A percentile compares a stretch with the other conserved stretches of the same genome.
Conservation (phyloP, 768 basidiomycete genomes). For the Russula sp. region DNA sequence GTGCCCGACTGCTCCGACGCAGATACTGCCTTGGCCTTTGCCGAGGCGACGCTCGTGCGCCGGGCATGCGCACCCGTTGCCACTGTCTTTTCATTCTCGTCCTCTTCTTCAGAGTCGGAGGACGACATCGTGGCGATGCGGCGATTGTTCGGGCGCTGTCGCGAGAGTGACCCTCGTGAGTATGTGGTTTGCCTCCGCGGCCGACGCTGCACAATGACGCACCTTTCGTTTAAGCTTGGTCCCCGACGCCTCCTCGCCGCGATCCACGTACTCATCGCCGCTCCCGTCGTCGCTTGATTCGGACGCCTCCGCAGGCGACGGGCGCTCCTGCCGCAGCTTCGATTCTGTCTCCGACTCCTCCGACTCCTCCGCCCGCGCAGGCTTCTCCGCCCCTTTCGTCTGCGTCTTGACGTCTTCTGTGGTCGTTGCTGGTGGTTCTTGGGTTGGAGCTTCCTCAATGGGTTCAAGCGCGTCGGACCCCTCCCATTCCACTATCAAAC, state of each 20-base stretch:
- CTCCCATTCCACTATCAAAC: conserved; percentile 64
- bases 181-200: no score
- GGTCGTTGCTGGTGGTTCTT: conserved; percentile 28
- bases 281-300: conserved; percentile 36
- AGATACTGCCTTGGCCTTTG: conserved; percentile 5
- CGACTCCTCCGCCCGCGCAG: conserved; percentile 27
- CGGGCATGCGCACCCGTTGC: conserved; percentile 15
- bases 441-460: not conserved
- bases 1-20: conserved; percentile 1
- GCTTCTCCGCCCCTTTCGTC: conserved; percentile 28
- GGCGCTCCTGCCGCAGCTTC: conserved; percentile 6
- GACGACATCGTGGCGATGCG: conserved; percentile 10
- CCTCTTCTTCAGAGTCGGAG: conserved; percentile 11
- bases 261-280: conserved; percentile 70
- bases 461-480: conserved; percentile 50
- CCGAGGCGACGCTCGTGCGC: conserved; percentile 17
- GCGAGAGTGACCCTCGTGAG: not conserved
- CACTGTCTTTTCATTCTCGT: not conserved
- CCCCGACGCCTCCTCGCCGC: conserved; percentile 29
- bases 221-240: conserved; percentile 41
- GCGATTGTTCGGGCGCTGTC: conserved; percentile 1
- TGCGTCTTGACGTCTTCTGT: conserved; percentile 19
- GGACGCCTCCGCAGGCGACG: conserved; percentile 22
- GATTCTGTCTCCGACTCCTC: conserved; percentile 45
- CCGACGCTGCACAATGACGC: conserved; percentile 25